Conservation (phyloP, 176 grass and related monocot genomes). For the Olyra latifolia region DNA sequence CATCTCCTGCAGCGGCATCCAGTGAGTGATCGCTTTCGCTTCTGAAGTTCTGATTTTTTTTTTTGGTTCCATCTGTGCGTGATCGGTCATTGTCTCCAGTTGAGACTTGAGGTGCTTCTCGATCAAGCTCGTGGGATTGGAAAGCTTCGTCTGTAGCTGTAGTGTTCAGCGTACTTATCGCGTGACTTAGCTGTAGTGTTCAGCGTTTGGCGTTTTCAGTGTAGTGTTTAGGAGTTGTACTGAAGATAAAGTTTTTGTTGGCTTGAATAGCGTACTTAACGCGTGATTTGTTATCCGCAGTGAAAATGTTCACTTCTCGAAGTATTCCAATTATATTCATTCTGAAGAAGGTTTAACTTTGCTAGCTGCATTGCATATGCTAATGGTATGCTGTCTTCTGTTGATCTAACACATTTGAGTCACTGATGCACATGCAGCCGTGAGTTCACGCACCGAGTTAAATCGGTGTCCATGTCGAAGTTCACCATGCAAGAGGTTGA, state of each 20-base stretch:
- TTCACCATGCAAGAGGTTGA: slow-evolving; percentile 78
- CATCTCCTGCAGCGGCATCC: slow-evolving; percentile 91
- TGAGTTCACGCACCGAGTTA: slow-evolving; percentile 95
- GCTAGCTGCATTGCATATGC: not conserved
- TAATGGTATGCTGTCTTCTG: not conserved
- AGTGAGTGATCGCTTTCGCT: slow-evolving; percentile 54
- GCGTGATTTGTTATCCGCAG: not conserved
- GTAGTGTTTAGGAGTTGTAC: not conserved
- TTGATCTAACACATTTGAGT: slow-evolving; percentile 3
- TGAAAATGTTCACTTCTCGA: not conserved
- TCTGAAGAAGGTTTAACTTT: not conserved
- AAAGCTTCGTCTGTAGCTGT: not conserved
- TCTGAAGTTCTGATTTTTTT: not conserved
- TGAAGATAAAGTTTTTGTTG: not conserved
- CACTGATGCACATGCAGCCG: slow-evolving; percentile 44
- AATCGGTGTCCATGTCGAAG: slow-evolving; percentile 84
- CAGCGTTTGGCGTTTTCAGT: not conserved
- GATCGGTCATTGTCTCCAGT: not conserved
- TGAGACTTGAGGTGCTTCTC: not conserved
- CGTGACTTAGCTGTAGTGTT: too few species aligned
- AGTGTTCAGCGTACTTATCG: not conserved
- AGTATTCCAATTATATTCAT: not conserved
- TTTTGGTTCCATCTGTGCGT: not conserved
- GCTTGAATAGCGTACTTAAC: not conserved
- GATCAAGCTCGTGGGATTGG: not conserved